These are phyloP conservation scores for Trichocladium antarcticum DNA, from an alignment of 495 filamentous ascomycete genomes.

Conservation along the genomic window DNA sequence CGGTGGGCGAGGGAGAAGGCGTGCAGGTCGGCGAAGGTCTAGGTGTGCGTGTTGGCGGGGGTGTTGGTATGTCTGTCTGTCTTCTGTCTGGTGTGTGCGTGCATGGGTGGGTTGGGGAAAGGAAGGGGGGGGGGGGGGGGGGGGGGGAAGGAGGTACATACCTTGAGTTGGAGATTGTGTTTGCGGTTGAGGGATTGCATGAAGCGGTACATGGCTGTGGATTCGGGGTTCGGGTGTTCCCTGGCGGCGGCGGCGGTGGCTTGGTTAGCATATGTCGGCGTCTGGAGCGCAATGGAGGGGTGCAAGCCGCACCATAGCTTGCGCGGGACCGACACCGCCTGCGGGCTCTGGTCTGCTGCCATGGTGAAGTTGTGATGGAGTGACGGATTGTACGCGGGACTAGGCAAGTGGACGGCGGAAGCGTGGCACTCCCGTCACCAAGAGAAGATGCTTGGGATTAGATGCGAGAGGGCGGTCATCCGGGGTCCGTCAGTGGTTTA, in stretches of 20 bases:
- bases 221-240: constrained; percentile 45
- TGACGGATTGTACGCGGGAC: neutral
- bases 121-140: no score
- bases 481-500: no score
- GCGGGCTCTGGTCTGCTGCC: neutral
- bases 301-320: no score
- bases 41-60: no score
- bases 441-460: no score
- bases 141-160: constrained; percentile 9
- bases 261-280: neutral
- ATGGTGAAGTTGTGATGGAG: neutral
- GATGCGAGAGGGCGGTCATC: no score
- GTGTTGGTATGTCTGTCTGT: no score
- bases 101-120: no score
- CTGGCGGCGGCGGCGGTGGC: constrained; percentile 8
- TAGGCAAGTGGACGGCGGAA: no score
- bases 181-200: constrained; percentile 40
- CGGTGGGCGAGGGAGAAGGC: constrained; percentile 16
- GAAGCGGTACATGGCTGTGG: constrained; percentile 42
- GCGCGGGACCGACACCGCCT: constrained; percentile 26
- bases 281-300: no score
- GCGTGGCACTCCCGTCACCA: no score
- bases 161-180: constrained; percentile 34
- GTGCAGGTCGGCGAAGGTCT: constrained; percentile 10
- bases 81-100: no score